A percentile compares a stretch with the other conserved stretches of the same genome.
phyloP scores from a whole-genome alignment of 2,329 filamentous ascomycete species.

The Fusarium praegraminearum region DNA sequence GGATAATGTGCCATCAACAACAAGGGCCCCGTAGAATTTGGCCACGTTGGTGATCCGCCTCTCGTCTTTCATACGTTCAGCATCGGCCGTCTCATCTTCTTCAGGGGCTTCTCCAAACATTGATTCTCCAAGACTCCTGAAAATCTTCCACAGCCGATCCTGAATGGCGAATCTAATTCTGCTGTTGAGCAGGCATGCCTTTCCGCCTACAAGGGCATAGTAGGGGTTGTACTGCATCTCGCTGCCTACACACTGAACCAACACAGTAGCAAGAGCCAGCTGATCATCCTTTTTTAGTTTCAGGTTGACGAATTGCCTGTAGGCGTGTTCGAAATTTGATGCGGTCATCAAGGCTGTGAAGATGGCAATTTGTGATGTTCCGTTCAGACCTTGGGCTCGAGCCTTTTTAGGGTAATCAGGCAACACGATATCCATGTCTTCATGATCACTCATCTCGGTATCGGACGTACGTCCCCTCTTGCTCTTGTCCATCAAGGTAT shows the following conservation, averaged over 20 bases:
- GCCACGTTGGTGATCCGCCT: constrained; percentile 65
- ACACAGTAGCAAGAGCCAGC: constrained; percentile 85
- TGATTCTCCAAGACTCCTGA: constrained; percentile 85
- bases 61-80: constrained; percentile 61
- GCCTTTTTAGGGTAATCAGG: constrained; percentile 81
- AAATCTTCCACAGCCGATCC: constrained; percentile 86
- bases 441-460: constrained; percentile 54
- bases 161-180: constrained; percentile 87
- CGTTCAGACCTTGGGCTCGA: constrained; percentile 85
- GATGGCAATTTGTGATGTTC: constrained; percentile 86
- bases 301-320: constrained; percentile 82
- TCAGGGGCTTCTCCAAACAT: constrained; percentile 74
- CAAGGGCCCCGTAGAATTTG: constrained; percentile 65
- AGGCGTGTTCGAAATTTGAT: constrained; percentile 84
- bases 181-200: constrained; percentile 76
- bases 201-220: constrained; percentile 86
- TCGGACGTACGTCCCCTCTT: constrained; percentile 31
- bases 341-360: constrained; percentile 92
- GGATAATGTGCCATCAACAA: constrained; percentile 60
- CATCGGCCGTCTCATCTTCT: constrained; percentile 65
- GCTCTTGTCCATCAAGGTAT: constrained; percentile 43
- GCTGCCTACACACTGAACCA: constrained; percentile 86
- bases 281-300: constrained; percentile 88
- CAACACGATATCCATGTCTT: constrained; percentile 62
- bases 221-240: constrained; percentile 92